Base-by-base conservation (phyloP, 108 stramenopile species). In the Asterionellopsis glacialis region DNA sequence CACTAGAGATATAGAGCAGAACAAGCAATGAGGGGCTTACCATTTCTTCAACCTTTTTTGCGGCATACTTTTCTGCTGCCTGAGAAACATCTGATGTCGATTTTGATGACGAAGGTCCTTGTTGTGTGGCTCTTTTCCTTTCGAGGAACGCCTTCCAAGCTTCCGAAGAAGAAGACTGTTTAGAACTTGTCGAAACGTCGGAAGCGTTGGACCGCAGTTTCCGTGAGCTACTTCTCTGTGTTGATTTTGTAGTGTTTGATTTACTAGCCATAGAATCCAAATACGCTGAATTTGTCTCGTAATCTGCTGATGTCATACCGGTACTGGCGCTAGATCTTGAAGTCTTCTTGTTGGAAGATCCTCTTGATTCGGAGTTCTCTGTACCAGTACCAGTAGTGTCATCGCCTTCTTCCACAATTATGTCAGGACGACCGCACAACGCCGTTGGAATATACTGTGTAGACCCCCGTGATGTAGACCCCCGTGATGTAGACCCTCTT, bases 21-120 rank as follows among this genome's bases (percentile, higher is more conserved):
- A 2, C 2, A 33, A 33, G 33, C 33, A 33, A 33, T 7, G 33
- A 33, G 33, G 33, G 5, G 7, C 33, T 65, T 76, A 83, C 83
- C 89, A 91, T 91, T 48, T 82, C 84, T 45, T 83, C 74, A 42
- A 85, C 81, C 60, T 87, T 77, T 19, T 70, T 64, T 11, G 76
- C 66, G 11, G 85, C 84, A 54, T 77, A 81, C 38, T 65, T 33
- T 62, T 87, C 85, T 0, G 84, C 85, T 55, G 76, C 76, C 57
- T 67, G 69, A 22, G 74, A 64, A 7, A 72, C 51, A 25, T 63
- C 65, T 33, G 63, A 44, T 45, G 41, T 26, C 62, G 65, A 61
- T 40, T 50, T 50, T 33, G 50, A 11, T 67, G 39, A 61, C 48
- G 21, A 50, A 38, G 28, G 65, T 61, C 41, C 69, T 42, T 56